Base-by-base conservation (phyloP, 2,329 filamentous ascomycete species). In the Fusarium sp. region DNA sequence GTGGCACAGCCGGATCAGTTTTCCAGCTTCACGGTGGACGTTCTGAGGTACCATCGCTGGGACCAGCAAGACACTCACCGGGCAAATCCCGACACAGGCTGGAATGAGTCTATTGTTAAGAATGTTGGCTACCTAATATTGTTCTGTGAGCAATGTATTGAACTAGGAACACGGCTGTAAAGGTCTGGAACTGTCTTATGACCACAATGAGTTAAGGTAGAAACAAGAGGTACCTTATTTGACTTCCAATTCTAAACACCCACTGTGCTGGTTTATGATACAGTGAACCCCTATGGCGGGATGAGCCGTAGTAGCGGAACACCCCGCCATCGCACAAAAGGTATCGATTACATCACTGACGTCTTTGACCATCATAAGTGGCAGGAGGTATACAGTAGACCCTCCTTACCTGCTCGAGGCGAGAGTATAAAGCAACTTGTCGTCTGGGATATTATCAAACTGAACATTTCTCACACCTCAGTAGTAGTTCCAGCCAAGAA, bases 311-410 rank as follows among this genome's bases (percentile, higher is more conserved):
- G 44, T 29, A 27, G 18, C 53, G 44, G 43, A 32, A 57, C 47
- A 54, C 67, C 66, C 69, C 66, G 52, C 69, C 32, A 60, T 57
- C 29, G 41, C 45, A 25, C 51, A 63, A 61, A 12, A 38, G 18
- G 18, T 18, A 40, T 38, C 16, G 24, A 73, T 72, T 73, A 72
- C 70, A 73, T 71, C 70, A 73, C 52, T 60, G 30, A 60, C 53
- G 66, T 44, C 49, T 38, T 30, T 20, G 24, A 47, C 32, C 15
- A 48, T 64, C 32, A 47, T 47, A 29, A 24, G 46, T 24, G 45
- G 20, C 25, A 60, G 43, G 43, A 55, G 40, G 32, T 45, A 55
- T 29, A 38, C 29, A 55, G 29, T 25, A 38, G 34, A 38, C 16
- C 16, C 34, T 9, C 30, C 27, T 54, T 44, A 54, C 45, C 6